Conservation (phyloP, 2,329 filamentous ascomycete species). For the Stemphylium vesicarium region DNA sequence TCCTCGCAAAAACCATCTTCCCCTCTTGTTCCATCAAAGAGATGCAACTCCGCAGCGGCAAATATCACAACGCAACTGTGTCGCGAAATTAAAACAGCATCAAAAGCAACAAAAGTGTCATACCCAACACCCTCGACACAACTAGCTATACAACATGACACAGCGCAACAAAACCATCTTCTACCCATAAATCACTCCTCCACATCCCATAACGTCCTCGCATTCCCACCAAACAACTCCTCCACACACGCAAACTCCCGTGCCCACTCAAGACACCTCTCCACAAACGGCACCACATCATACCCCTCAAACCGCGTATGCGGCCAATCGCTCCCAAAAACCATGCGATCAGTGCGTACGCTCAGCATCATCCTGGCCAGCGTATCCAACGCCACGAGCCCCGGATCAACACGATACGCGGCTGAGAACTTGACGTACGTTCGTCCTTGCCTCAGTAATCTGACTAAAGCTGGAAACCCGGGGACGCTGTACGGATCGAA, state of each 20-base stretch:
- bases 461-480: neutral
- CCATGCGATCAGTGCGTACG: neutral
- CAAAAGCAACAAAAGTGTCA: too few relatives aligned
- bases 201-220: neutral
- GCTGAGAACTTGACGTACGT: neutral
- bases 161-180: too few relatives aligned
- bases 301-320: neutral
- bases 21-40: too few relatives aligned
- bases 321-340: conserved; percentile 1
- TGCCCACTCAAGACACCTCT: neutral
- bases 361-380: neutral
- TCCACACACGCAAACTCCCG: neutral
- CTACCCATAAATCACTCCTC: too few relatives aligned
- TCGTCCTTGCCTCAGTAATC: neutral
- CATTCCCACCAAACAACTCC: neutral
- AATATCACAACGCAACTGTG: too few relatives aligned
- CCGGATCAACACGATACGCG: neutral
- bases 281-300: neutral
- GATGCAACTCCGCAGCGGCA: too few relatives aligned
- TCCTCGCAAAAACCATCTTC: too few relatives aligned
- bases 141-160: too few relatives aligned
- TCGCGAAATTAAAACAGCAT: too few relatives aligned
- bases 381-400: neutral
- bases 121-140: too few relatives aligned
- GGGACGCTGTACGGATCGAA: neutral